Evolutionary conservation across 164 flowering plant genomes (phyloP).

Genomic region (Chimonanthus salicifolius): DNA sequence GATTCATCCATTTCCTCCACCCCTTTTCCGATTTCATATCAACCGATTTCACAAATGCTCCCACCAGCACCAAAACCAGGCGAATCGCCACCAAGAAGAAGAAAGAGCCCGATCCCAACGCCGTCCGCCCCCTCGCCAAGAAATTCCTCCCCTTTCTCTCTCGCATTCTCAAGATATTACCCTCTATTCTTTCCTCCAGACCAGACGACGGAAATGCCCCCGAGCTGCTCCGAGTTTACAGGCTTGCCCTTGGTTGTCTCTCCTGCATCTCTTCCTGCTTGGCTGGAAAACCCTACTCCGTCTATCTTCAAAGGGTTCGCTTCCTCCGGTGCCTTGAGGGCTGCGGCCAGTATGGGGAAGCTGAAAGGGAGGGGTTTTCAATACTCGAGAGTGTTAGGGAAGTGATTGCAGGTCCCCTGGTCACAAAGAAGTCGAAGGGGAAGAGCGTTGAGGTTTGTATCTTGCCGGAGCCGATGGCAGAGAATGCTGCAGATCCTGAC

Average conservation of each 20-base stretch:
- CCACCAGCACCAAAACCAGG: constrained; percentile 10
- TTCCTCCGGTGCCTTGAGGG: constrained; percentile 44
- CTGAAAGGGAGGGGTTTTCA: constrained; percentile 37
- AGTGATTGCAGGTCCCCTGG: not conserved
- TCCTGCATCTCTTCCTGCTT: constrained; percentile 33
- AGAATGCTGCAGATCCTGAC: constrained; percentile 33
- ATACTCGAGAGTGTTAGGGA: constrained; percentile 43
- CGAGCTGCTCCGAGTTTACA: constrained; percentile 43
- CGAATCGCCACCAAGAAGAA: constrained; percentile 4
- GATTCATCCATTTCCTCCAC: constrained; percentile 12
- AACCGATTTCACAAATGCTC: not conserved
- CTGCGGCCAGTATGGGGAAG: constrained; percentile 45
- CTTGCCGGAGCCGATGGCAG: constrained; percentile 29
- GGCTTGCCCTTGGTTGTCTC: constrained; percentile 30
- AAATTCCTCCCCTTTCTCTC: constrained; percentile 58
- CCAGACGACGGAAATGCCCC: constrained; percentile 5
- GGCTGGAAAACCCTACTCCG: constrained; percentile 41
- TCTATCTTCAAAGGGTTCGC: constrained; percentile 45
- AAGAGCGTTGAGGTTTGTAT: constrained; percentile 17
- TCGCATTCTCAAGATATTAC: constrained; percentile 46
- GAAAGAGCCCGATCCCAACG: constrained; percentile 6
- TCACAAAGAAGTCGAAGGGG: constrained; percentile 2
- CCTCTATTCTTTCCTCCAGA: constrained; percentile 38
- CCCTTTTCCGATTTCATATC: constrained; percentile 19
- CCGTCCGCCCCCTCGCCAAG: constrained; percentile 67